Evolutionary conservation across 140 eudicot species (phyloP), one percentile per base, ranked within the genome.

Genomic region (Anethum foeniculum): DNA sequence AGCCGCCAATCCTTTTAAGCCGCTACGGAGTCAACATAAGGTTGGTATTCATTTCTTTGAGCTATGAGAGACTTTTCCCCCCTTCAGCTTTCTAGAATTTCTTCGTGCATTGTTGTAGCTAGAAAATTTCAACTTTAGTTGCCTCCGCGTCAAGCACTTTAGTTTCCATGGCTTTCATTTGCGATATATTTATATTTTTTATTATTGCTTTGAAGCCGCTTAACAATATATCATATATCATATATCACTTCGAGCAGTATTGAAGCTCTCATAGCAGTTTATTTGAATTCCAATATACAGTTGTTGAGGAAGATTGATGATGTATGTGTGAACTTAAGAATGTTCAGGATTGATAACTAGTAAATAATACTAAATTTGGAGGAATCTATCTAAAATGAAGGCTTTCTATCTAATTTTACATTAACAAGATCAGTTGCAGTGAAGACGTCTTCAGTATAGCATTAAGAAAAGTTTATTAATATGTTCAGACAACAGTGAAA

Each of bases 181-280:
- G 74, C 0, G 85, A 67, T 8, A 77, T 9, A 44, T 34, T 34
- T 47, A 18, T 25, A 34, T 11, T 21, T 65, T 52, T 25, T 10
- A 77, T 81, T 43, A 13, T 74, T 28, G 65, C 16, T 72, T 79
- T 88, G 88, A 77, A 88, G 81, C 65, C 65, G 73, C 38, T 47
- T 77, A 4, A 88, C 89, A 60, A 79, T 77, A 79, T 77, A 54
- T 86, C 83, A 80, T 77, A 79, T 77, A 54, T 86, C 83, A 80
- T 89, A 88, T 39, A 90, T 76, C 67, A 84, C 75, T 52, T 90
- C 88, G 4, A 90, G 90, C 73, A 88, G 6, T 39, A 39, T 44
- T 16, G 81, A 86, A 6, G 86, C 76, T 76, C 83, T 56, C n/a
- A 77, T 68, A 5, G 83, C 71, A 38, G 75, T 39, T 69, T 84